Percentiles rank a stretch among this genome's conserved stretches.
These are phyloP conservation scores for Gomphus sp. DNA, from an alignment of 1,284 basidiomycete genomes.

Conservation along the genomic window DNA sequence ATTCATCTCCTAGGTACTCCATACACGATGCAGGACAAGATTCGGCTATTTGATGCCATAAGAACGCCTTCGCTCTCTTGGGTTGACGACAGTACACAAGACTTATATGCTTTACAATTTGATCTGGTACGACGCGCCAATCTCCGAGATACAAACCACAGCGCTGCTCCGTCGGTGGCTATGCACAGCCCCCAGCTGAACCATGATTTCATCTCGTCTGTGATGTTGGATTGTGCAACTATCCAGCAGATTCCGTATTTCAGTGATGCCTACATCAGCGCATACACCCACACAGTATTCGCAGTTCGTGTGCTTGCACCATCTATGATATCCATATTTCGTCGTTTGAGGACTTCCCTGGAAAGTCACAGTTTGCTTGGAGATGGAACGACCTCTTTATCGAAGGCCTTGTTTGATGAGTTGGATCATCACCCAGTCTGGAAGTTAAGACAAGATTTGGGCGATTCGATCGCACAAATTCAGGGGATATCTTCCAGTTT, in stretches of 20 bases:
- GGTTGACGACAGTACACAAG: not conserved
- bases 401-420: not conserved
- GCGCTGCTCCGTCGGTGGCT: not conserved
- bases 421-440: not conserved
- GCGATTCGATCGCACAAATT: not conserved
- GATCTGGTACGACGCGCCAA: conserved; percentile 11
- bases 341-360: not conserved
- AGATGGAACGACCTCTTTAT: not conserved
- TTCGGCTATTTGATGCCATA: conserved; percentile 1
- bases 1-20: conserved; percentile 40
- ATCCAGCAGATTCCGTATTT: not conserved
- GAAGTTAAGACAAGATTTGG: not conserved
- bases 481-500: conserved; percentile 25
- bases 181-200: not conserved
- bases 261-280: not conserved
- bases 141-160: not conserved
- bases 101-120: not conserved
- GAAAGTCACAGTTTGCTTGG: not conserved
- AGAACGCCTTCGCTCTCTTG: not conserved
- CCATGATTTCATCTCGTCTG: not conserved
- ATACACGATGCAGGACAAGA: conserved; percentile 34
- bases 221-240: not conserved
- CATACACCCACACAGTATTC: not conserved
- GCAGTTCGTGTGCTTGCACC: not conserved
- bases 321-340: not conserved